phyloP scores from a whole-genome alignment of 495 filamentous ascomycete species.

The Aspergillus leporis region DNA sequence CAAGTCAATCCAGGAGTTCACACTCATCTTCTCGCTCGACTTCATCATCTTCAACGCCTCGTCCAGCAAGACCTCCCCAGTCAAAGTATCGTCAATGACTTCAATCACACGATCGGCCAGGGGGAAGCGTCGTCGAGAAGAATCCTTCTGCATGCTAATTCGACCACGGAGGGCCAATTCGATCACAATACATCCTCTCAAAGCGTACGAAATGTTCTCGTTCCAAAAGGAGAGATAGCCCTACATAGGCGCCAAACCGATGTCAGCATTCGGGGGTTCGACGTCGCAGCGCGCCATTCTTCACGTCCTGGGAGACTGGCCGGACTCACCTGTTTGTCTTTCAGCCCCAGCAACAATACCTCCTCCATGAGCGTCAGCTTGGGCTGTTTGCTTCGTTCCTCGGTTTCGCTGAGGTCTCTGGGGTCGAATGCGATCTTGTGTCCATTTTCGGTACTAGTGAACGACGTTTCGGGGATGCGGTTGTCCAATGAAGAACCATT shows the following conservation, averaged over 20 bases:
- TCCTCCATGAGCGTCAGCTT: slow-evolving; percentile 99
- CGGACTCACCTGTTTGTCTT: slow-evolving; percentile 87
- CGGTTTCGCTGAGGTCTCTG: slow-evolving; percentile 93
- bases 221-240: slow-evolving; percentile 99
- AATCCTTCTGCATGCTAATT: slow-evolving; percentile 98
- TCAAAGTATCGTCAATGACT: slow-evolving; percentile 95
- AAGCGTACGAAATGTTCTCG: slow-evolving; percentile 97
- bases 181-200: slow-evolving; percentile 96
- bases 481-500: slow-evolving; percentile 60
- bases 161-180: slow-evolving; percentile 94
- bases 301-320: background rate
- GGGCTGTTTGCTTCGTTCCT: slow-evolving; percentile 94
- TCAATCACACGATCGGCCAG: slow-evolving; percentile 91
- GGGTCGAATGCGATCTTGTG: slow-evolving; percentile 99
- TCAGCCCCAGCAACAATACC: slow-evolving; percentile 88
- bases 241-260: slow-evolving; percentile 41
- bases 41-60: slow-evolving; percentile 99
- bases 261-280: slow-evolving; percentile 25
- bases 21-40: slow-evolving; percentile 98
- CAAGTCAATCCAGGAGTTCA: slow-evolving; percentile 96
- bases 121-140: slow-evolving; percentile 86
- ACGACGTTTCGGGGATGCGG: slow-evolving; percentile 80
- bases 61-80: slow-evolving; percentile 95
- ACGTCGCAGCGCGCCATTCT: slow-evolving; percentile 5
- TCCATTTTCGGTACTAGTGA: slow-evolving; percentile 90